Percentiles rank a stretch among this genome's conserved stretches.
Conservation (phyloP, 345 rosid species). For the Draba incana region DNA sequence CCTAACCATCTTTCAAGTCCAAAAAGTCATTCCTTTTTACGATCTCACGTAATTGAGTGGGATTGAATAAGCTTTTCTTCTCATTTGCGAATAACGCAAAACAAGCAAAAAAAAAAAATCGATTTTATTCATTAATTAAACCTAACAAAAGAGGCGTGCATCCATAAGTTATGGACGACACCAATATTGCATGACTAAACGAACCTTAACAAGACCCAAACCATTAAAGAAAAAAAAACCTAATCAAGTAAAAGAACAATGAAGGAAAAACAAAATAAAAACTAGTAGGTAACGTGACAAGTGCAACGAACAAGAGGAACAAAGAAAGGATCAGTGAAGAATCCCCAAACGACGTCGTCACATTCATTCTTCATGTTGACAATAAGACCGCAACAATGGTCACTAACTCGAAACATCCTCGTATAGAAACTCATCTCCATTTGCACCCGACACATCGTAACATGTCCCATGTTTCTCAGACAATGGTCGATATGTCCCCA, state of each 20-base stretch:
- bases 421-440: constrained; percentile 19
- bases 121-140: constrained; percentile 10
- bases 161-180: constrained; percentile 19
- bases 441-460: constrained; percentile 12
- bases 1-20: constrained; percentile 2
- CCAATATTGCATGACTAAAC: constrained; percentile 33
- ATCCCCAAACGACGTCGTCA: constrained; percentile 29
- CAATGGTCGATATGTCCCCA: constrained; percentile 17
- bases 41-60: background rate
- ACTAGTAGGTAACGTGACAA: constrained; percentile 27
- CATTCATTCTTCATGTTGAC: constrained; percentile 36
- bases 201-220: constrained; percentile 9
- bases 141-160: constrained; percentile 15
- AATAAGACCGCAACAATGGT: constrained; percentile 31
- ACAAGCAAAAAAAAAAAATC: background rate
- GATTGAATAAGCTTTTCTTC: background rate
- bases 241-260: background rate
- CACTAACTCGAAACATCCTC: constrained; percentile 24
- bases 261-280: background rate
- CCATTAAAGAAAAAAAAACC: background rate
- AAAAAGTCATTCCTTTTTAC: background rate
- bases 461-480: constrained; percentile 20
- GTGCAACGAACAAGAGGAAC: constrained; percentile 42
- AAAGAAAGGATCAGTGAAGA: constrained; percentile 38
- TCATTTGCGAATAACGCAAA: background rate